Evolutionary conservation across 2,329 filamentous ascomycete species (phyloP), one percentile per base, ranked within the genome.

Genomic region (Trichothecium sympodiale): DNA sequence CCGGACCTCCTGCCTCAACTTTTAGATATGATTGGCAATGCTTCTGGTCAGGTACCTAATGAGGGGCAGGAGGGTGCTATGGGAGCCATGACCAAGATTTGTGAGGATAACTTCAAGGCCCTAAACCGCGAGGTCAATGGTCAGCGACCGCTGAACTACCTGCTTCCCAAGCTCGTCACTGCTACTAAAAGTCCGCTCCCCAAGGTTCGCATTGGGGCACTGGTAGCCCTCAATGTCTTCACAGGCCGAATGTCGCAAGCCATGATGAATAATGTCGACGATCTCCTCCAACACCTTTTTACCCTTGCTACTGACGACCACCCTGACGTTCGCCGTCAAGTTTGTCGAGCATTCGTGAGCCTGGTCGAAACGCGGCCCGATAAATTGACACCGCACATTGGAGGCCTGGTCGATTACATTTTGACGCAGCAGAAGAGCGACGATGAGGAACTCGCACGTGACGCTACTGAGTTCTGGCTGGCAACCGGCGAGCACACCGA

Each of bases 391-490:
- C 91, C 91, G 17, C 85, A 96, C 54, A 81, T 96, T 53, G 67
- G 73, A 36, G 88, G 84, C 5, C 69, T 98, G 38, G 87, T 98
- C 20, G 84, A 93, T 52, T 98, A 95, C 54, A 91, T 95, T 56
- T 74, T 96, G 39, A 69, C 77, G 20, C 91, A 98, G 55, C 91
- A 98, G 57, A 77, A 81, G 56, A 81, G 80, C 43, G 79, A 88
- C 17, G 88, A 96, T 45, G 80, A 88, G 37, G 87, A 96, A 29
- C 68, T 98, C 39, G 87, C 89, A 27, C 79, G 93, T 45, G 91
- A 98, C 55, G 91, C 91, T 8, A 87, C 91, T 5, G 91, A 98
- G 57, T 98, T 98, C 54, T 98, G 93, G 87, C 74, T 98, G 31
- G 86, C 86, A 28, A 80, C 94, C 15, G 88, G 87, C 41, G 91